Base-by-base conservation (phyloP, 1,284 basidiomycete species). In the Trametes polyzona region DNA sequence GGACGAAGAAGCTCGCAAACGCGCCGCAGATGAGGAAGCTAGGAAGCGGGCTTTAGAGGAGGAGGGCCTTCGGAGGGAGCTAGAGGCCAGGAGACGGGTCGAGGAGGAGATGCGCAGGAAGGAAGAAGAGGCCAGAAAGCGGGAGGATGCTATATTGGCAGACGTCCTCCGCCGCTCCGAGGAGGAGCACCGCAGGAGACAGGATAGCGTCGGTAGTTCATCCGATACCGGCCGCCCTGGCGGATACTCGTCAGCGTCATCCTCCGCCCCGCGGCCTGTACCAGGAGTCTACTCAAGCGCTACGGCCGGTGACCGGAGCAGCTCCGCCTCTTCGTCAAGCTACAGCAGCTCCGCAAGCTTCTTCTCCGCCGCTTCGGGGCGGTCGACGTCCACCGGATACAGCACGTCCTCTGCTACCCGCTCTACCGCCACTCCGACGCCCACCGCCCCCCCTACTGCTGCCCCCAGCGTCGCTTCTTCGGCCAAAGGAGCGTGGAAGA, bases 241-340 rank as follows among this genome's bases (percentile, higher is more conserved):
- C 12, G 55, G 58, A 7, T 63, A 61, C 17, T 61, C 64, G 24
- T 64, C 70, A 10, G 58, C 62, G 10, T 52, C 67, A 16, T 49
- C 61, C 8, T 57, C 64, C 3, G 48, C 58, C 0, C 62, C 67
- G 14, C 61, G 67, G 32, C 51, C 64, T 10, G 64, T 61, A 19
- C 66, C 63, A 67, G 12, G 55, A 55, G n/a, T 59, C 60, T 21
- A 58, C 21, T 55, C 65, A 14, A 59, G 63, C 36, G 64, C 55
- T 24, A 55, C 63, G 11, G 58, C 68, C 16, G 69, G 59, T 12
- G 59, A 71, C 50, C 69, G 71, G 8, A 69, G 58, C 47, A 72
- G 69, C 47, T 65, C 66, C 10, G 68, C 71, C 0, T 72, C 71
- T 2, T 73, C 72, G 2, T 70, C 67, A 9, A 73, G 68, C 43